These are phyloP conservation scores for Boletus patriciae DNA, from an alignment of 768 basidiomycete species.

Conservation along the genomic window DNA sequence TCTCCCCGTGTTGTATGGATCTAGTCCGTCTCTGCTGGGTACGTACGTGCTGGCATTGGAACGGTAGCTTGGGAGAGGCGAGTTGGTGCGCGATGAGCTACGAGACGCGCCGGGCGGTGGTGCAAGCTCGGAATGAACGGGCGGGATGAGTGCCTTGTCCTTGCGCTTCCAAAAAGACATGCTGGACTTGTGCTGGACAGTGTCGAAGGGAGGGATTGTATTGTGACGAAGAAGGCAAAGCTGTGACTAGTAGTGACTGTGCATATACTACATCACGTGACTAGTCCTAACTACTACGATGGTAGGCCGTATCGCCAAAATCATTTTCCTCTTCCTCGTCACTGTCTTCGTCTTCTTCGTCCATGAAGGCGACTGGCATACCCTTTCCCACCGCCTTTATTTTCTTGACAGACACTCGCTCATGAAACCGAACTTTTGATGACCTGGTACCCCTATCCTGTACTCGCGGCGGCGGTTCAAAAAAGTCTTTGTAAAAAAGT, in stretches of 20 bases:
- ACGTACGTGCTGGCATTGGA: slow-evolving; percentile 64
- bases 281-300: background rate
- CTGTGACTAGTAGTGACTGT: slow-evolving; percentile 5
- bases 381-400: slow-evolving; percentile 74
- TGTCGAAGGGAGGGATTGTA: background rate
- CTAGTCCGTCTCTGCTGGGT: slow-evolving; percentile 62
- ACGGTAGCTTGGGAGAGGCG: slow-evolving; percentile 44
- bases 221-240: slow-evolving; percentile 1
- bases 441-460: slow-evolving; percentile 21
- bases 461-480: slow-evolving; percentile 54
- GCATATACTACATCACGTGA: slow-evolving; percentile 10
- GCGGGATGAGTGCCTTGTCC: slow-evolving; percentile 64
- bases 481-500: slow-evolving; percentile 76
- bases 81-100: slow-evolving; percentile 34
- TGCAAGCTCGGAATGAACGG: slow-evolving; percentile 45
- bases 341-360: slow-evolving; percentile 26
- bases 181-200: slow-evolving; percentile 16
- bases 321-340: slow-evolving; percentile 42
- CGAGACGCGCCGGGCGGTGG: slow-evolving; percentile 28
- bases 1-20: slow-evolving; percentile 45
- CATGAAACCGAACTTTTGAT: slow-evolving; percentile 71
- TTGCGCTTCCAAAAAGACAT: slow-evolving; percentile 59
- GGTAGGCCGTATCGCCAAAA: slow-evolving; percentile 24
- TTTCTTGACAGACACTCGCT: slow-evolving; percentile 77
- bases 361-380: slow-evolving; percentile 48